Evolutionary conservation across 345 rosid species (phyloP).

Genomic region (Acer saccharum): DNA sequence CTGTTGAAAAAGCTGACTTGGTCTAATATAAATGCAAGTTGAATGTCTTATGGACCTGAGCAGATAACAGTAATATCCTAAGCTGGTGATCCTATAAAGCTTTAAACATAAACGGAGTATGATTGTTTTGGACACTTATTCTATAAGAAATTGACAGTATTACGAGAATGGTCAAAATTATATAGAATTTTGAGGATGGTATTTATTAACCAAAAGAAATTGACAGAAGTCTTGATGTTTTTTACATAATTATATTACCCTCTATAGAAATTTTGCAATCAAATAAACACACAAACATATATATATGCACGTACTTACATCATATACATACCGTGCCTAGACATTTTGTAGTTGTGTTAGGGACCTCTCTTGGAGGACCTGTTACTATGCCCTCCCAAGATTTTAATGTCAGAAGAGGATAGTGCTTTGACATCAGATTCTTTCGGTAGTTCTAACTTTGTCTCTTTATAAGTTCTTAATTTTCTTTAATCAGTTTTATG

Average conservation of each 20-base stretch:
- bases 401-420: not conserved
- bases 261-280: no score
- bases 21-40: not conserved
- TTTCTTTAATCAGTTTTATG: constrained; percentile 2
- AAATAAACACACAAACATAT: no score
- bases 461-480: not conserved
- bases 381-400: not conserved
- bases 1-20: not conserved
- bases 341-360: no score
- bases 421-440: no score
- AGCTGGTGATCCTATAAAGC: not conserved
- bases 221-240: no score
- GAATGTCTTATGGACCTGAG: not conserved
- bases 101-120: not conserved
- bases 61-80: not conserved
- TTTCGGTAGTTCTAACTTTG: not conserved
- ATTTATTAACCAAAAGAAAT: not conserved
- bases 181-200: not conserved
- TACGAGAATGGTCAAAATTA: not conserved
- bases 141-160: not conserved
- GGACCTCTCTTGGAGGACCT: not conserved
- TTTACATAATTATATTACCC: no score
- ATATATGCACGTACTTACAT: no score
- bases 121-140: not conserved
- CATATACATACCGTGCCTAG: no score